Conservation (phyloP, 2,329 filamentous ascomycete genomes). For the Cadophora sp. region DNA sequence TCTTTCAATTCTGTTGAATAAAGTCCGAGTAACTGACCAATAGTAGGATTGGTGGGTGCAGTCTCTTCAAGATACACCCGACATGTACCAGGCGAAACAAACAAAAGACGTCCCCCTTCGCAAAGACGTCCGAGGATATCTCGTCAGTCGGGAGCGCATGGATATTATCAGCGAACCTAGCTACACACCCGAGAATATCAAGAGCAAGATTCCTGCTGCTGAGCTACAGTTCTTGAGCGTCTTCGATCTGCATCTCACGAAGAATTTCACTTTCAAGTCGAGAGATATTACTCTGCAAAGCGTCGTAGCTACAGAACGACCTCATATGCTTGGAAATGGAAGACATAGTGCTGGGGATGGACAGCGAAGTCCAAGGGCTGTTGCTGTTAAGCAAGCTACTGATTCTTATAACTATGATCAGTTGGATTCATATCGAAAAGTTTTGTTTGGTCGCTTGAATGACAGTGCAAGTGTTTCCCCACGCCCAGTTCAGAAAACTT, state of each 20-base stretch:
- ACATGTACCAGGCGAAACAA: slow-evolving; percentile 26
- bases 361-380: not conserved
- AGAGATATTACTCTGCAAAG: slow-evolving; percentile 18
- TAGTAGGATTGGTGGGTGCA: slow-evolving; percentile 27
- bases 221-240: slow-evolving; percentile 28
- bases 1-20: too few relatives aligned
- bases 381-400: slow-evolving; percentile 20
- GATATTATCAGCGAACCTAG: slow-evolving; percentile 12
- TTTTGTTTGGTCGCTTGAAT: slow-evolving; percentile 25
- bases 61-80: slow-evolving; percentile 28
- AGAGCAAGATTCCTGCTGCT: slow-evolving; percentile 12
- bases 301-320: not conserved
- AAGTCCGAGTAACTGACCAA: not conserved
- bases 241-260: slow-evolving; percentile 21
- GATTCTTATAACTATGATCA: slow-evolving; percentile 23
- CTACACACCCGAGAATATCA: slow-evolving; percentile 25
- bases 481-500: not conserved
- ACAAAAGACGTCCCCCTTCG: slow-evolving; percentile 24
- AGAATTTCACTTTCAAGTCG: slow-evolving; percentile 21
- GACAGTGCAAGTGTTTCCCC: slow-evolving; percentile 28
- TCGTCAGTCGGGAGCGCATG: slow-evolving; percentile 1
- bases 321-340: not conserved
- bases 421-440: slow-evolving; percentile 22
- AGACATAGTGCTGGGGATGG: not conserved
- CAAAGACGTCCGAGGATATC: slow-evolving; percentile 23